Percentiles rank a stretch among this genome's conserved stretches.
Evolutionary conservation across 345 rosid species (phyloP).

Genomic region (Citrus reticulata): DNA sequence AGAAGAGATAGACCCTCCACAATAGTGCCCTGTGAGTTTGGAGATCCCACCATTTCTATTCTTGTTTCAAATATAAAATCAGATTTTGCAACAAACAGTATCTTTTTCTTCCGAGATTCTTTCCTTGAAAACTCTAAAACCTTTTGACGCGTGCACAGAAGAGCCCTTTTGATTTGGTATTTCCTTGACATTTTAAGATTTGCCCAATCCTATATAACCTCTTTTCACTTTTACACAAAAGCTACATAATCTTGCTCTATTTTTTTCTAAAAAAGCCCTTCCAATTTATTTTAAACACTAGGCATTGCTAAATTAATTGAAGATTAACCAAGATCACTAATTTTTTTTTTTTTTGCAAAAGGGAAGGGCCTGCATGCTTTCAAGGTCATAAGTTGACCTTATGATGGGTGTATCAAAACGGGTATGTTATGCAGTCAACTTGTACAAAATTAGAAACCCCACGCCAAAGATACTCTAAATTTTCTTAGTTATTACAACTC

Average conservation of each 20-base stretch:
- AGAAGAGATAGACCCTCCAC: background rate
- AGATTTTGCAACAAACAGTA: background rate
- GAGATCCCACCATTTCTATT: background rate
- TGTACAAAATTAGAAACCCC: background rate
- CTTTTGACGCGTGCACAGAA: conserved; percentile 1
- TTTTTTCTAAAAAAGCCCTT: too few species aligned
- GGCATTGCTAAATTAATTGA: background rate
- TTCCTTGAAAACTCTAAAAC: background rate
- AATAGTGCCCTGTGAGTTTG: conserved; percentile 7
- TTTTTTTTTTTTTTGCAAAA: background rate
- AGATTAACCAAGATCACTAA: background rate
- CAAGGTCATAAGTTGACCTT: background rate
- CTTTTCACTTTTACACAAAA: background rate
- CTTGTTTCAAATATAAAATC: background rate
- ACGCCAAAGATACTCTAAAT: background rate
- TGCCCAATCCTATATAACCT: too few species aligned
- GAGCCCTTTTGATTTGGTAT: background rate
- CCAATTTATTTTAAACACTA: too few species aligned
- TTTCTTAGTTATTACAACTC: background rate
- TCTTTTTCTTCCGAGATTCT: conserved; percentile 10
- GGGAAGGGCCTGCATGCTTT: background rate
- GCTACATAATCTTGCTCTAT: background rate
- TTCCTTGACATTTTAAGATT: background rate
- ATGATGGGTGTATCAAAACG: background rate
- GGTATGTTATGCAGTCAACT: conserved; percentile 17